Conservation (phyloP, 75 land plant genomes). For the Ceratopteris richardii region DNA sequence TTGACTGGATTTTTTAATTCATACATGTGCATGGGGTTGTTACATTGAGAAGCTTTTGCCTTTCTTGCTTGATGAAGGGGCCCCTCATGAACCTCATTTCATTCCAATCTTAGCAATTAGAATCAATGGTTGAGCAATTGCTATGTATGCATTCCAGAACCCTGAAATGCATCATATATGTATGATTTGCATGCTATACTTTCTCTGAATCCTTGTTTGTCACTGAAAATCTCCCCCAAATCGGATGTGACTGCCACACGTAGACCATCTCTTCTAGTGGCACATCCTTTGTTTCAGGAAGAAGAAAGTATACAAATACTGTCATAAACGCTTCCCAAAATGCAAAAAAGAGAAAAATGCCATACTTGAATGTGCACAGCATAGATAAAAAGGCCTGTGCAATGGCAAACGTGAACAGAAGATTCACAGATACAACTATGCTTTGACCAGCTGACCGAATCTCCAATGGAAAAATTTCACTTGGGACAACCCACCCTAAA, state of each 20-base stretch:
- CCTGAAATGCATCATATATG: too few relatives aligned
- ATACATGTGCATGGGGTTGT: too few relatives aligned
- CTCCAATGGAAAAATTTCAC: constrained; percentile 82
- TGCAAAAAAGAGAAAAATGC: constrained; percentile 75
- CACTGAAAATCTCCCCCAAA: constrained; percentile 49
- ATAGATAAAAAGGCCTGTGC: constrained; percentile 70
- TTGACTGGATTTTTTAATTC: too few relatives aligned
- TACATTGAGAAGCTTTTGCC: too few relatives aligned
- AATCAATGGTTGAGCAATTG: too few relatives aligned
- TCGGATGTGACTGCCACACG: constrained; percentile 59
- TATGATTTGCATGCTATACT: too few relatives aligned
- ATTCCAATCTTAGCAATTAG: too few relatives aligned
- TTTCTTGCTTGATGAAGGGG: too few relatives aligned
- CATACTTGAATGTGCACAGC: constrained; percentile 58
- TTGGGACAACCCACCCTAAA: constrained; percentile 82
- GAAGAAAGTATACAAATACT: constrained; percentile 47
- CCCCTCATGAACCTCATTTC: too few relatives aligned
- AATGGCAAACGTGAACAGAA: constrained; percentile 71
- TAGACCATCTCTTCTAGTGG: constrained; percentile 62
- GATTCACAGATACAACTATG: constrained; percentile 63
- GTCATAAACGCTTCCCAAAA: constrained; percentile 56
- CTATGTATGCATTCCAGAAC: too few relatives aligned
- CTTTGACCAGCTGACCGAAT: constrained; percentile 87
- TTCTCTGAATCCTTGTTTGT: background rate
- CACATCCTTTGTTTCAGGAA: constrained; percentile 89